phyloP scores from a whole-genome alignment of 2,329 filamentous ascomycete genomes.

The Tolypocladium ophioglossoides region DNA sequence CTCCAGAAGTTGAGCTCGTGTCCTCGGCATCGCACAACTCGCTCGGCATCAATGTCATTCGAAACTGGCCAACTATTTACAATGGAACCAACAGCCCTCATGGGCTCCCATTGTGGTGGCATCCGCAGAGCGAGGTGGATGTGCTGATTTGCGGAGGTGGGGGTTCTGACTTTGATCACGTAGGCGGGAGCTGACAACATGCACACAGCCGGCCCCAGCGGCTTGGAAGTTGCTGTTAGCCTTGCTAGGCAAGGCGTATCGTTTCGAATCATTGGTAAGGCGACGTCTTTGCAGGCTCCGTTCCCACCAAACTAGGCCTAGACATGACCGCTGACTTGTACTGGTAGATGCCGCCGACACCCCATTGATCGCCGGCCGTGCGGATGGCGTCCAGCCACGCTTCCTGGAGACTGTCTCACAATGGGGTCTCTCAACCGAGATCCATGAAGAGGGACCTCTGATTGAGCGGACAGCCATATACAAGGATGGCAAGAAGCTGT shows the following conservation, averaged over 20 bases:
- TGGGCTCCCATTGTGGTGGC: constrained; percentile 15
- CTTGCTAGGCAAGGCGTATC: constrained; percentile 20
- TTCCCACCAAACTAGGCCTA: no score
- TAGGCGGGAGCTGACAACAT: no score
- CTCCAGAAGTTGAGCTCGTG: constrained; percentile 13
- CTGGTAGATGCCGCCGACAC: constrained; percentile 15
- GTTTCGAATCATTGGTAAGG: constrained; percentile 22
- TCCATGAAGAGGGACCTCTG: constrained; percentile 21
- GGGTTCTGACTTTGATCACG: neutral
- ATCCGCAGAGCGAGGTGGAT: constrained; percentile 16
- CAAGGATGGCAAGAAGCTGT: constrained; percentile 17
- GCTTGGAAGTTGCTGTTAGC: constrained; percentile 17
- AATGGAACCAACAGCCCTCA: constrained; percentile 18
- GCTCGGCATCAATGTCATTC: constrained; percentile 15
- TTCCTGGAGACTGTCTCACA: constrained; percentile 4
- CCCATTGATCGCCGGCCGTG: constrained; percentile 15
- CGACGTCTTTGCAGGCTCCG: neutral
- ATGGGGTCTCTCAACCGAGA: constrained; percentile 14
- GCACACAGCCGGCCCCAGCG: constrained; percentile 18
- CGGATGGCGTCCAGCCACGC: constrained; percentile 13
- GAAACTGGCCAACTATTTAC: constrained; percentile 18
- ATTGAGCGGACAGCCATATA: constrained; percentile 18
- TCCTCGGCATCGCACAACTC: constrained; percentile 14
- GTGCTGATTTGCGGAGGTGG: constrained; percentile 22
- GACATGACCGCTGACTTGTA: no score